A percentile compares a stretch with the other conserved stretches of the same genome.
These are phyloP conservation scores for Rhizophagus prolifer DNA, from an alignment of 192 early-diverging fungal genomes.

Conservation along the genomic window DNA sequence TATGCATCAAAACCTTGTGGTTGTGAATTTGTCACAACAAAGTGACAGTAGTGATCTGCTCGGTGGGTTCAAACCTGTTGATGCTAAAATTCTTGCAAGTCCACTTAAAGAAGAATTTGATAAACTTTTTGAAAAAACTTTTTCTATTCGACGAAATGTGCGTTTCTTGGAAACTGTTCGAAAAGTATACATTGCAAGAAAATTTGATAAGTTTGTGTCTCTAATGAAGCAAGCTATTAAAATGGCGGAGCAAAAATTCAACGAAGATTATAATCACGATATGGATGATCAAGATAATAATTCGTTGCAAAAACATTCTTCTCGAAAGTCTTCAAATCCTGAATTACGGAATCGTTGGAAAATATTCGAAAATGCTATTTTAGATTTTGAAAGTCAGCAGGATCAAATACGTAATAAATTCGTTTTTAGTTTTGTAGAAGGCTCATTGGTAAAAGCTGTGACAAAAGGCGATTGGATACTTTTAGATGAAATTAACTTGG, in stretches of 20 bases:
- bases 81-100: constrained; percentile 74
- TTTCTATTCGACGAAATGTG: constrained; percentile 83
- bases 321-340: constrained; percentile 39
- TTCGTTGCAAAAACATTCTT: constrained; percentile 36
- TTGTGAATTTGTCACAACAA: constrained; percentile 98
- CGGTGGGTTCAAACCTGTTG: constrained; percentile 97
- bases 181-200: constrained; percentile 66
- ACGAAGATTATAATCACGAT: constrained; percentile 41
- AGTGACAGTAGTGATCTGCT: constrained; percentile 91
- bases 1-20: constrained; percentile 70
- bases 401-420: constrained; percentile 69
- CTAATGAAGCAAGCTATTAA: constrained; percentile 75
- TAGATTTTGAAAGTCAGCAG: constrained; percentile 75
- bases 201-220: constrained; percentile 80
- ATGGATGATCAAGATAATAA: constrained; percentile 35
- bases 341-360: constrained; percentile 71
- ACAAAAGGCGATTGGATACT: constrained; percentile 93
- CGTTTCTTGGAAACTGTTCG: constrained; percentile 82
- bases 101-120: constrained; percentile 86
- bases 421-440: constrained; percentile 94
- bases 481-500: constrained; percentile 97
- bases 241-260: constrained; percentile 70
- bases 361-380: constrained; percentile 60
- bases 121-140: constrained; percentile 78
- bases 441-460: constrained; percentile 87